These are phyloP conservation scores for Fraxinus greggii DNA, from an alignment of 305 asterid genomes.

Conservation along the genomic window DNA sequence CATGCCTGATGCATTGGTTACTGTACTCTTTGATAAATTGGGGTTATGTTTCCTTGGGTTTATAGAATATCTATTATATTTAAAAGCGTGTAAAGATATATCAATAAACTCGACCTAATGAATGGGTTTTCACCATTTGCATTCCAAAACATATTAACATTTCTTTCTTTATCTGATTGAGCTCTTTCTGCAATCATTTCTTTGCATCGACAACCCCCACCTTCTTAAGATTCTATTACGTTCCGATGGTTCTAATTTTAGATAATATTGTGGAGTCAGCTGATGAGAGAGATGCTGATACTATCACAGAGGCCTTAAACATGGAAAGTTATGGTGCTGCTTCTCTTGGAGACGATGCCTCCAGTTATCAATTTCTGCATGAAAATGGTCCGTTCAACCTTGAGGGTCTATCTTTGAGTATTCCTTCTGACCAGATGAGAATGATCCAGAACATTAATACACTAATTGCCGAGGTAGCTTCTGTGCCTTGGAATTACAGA, in stretches of 20 bases:
- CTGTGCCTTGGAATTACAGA: conserved; percentile 17
- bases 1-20: not conserved
- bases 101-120: not conserved
- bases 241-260: conserved; percentile 25
- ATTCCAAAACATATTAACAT: not conserved
- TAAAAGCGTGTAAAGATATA: not conserved
- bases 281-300: conserved; percentile 31
- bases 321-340: conserved; percentile 34
- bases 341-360: conserved; percentile 37
- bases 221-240: conserved; percentile 1
- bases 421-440: conserved; percentile 91
- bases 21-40: not conserved
- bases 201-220: not conserved
- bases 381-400: conserved; percentile 48
- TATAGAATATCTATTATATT: not conserved
- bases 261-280: conserved; percentile 30
- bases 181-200: not conserved
- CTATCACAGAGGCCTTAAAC: conserved; percentile 34
- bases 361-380: conserved; percentile 43
- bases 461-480: conserved; percentile 74
- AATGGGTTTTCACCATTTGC: not conserved
- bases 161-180: not conserved
- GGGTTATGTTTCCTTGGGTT: not conserved
- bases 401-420: conserved; percentile 48
- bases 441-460: conserved; percentile 74